A percentile compares a stretch with the other conserved stretches of the same genome.
These are phyloP conservation scores for Pseudoscleropodium purum DNA, from an alignment of 225 moss, liverwort and hornwort species.

Conservation along the genomic window DNA sequence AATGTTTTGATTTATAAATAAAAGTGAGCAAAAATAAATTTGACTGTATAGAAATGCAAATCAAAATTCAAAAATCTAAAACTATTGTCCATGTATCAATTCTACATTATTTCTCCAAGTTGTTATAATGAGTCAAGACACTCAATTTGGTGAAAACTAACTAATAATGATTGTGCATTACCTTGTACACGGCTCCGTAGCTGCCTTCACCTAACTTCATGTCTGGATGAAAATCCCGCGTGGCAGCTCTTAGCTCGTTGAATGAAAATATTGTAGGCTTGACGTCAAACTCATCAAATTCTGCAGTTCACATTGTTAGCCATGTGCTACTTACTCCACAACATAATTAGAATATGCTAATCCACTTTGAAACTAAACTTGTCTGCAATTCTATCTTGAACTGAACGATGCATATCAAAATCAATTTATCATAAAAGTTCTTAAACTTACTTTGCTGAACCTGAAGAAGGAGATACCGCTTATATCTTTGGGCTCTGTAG, in stretches of 20 bases:
- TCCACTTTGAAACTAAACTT: background rate
- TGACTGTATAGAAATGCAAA: background rate
- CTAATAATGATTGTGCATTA: background rate
- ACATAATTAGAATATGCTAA: background rate
- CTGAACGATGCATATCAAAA: background rate
- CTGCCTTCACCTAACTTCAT: constrained; percentile 14
- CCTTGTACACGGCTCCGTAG: constrained; percentile 11
- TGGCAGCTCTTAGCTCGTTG: constrained; percentile 10
- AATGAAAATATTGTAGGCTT: constrained; percentile 2
- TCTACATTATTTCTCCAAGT: background rate
- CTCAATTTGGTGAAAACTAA: background rate
- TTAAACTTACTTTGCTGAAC: constrained; percentile 4
- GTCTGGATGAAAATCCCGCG: constrained; percentile 9
- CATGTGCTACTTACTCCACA: background rate
- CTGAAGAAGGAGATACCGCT: constrained; percentile 8
- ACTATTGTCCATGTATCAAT: background rate
- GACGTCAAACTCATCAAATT: background rate
- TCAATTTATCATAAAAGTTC: background rate
- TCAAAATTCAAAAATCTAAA: background rate
- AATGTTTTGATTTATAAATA: background rate
- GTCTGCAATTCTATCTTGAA: background rate
- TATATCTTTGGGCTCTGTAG: constrained; percentile 4
- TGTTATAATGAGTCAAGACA: too few relatives aligned
- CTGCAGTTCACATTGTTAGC: background rate
- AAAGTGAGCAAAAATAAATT: background rate